Base-by-base conservation (phyloP, 2,329 filamentous ascomycete genomes). In the Aspergillus sp. region DNA sequence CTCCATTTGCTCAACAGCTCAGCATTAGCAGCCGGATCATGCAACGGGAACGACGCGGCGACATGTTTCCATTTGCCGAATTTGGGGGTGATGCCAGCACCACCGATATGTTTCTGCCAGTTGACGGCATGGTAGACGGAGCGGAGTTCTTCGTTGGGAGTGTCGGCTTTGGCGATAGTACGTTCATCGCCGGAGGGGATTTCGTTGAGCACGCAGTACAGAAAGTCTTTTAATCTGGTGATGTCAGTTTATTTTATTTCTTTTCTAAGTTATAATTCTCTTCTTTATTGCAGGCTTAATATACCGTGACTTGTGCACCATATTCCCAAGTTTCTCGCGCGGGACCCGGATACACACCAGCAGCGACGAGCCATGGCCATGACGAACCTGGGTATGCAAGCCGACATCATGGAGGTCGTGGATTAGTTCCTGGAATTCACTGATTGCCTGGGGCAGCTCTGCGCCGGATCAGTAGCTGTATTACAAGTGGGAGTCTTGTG, bases 81-180 rank as follows among this genome's bases (percentile, higher is more conserved):
- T 28, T 77, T 77, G 1, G 85, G 81, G 0, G 80, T 86, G 51
- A 94, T 82, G 4, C 86, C 87, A 28, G 87, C 88, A 45, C 88
- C 88, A 39, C 88, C 87, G 47, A 91, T 82, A 51, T 82, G 79
- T 52, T 76, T 77, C 4, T 83, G 78, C 66, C 82, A 83, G 5
- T 83, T 86, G 47, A 94, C 85, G 50, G 96, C 80, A 43, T 93
- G 81, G 64, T 95, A 93, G 48, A 95, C 85, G 41, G 94, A 81
- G 32, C 93, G 82, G 40, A 95, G 79, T 41, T 90, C 79, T 71
- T 98, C 93, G 26, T 91, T 87, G 62, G 94, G 88, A 35, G 84
- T 88, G 48, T 96, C 77, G 1, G 89, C 86, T 55, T 94, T 85
- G 44, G 94, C 78, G 9, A 83, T 79, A 49, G 80, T 74, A 42